Evolutionary conservation across 306 rosid genomes (phyloP).

Genomic region (Lathyrus sativus): DNA sequence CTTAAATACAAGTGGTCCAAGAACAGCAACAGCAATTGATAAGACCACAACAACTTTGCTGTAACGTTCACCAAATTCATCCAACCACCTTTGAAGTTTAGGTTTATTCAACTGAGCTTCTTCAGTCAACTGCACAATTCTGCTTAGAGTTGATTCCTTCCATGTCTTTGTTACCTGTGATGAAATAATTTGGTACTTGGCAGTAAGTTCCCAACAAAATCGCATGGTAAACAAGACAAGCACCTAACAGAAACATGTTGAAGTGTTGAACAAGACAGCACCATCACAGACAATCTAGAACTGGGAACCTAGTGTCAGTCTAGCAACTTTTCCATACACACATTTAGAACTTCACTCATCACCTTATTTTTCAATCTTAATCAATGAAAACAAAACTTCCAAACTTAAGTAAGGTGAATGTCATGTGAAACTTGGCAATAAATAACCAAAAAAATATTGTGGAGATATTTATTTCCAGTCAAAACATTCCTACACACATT

Average conservation of each 20-base stretch:
- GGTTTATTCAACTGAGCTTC: slow-evolving; percentile 93
- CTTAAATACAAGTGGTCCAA: slow-evolving; percentile 89
- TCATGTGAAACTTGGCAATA: slow-evolving; percentile 24
- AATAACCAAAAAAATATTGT: slow-evolving; percentile 2
- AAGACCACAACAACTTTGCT: slow-evolving; percentile 91
- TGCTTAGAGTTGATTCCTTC: slow-evolving; percentile 89
- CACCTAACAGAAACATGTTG: slow-evolving; percentile 38
- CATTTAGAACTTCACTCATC: slow-evolving; percentile 12
- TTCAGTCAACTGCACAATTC: slow-evolving; percentile 95
- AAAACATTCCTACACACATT: slow-evolving; percentile 10
- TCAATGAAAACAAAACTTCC: slow-evolving; percentile 11
- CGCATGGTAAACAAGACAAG: slow-evolving; percentile 27
- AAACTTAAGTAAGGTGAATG: slow-evolving; percentile 7
- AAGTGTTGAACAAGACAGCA: slow-evolving; percentile 32
- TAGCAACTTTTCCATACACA: slow-evolving; percentile 24
- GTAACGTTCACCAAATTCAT: slow-evolving; percentile 92
- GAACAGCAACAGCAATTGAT: slow-evolving; percentile 78
- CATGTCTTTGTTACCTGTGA: slow-evolving; percentile 79
- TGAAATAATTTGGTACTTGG: slow-evolving; percentile 37
- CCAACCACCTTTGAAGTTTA: slow-evolving; percentile 96
- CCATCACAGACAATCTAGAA: slow-evolving; percentile 24
- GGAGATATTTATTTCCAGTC: slow-evolving; percentile 9
- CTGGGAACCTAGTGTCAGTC: slow-evolving; percentile 17
- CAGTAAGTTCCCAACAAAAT: slow-evolving; percentile 27
- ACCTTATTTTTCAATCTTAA: slow-evolving; percentile 13